Conservation (phyloP, 1,284 basidiomycete species). For the Marasmius oreades region DNA sequence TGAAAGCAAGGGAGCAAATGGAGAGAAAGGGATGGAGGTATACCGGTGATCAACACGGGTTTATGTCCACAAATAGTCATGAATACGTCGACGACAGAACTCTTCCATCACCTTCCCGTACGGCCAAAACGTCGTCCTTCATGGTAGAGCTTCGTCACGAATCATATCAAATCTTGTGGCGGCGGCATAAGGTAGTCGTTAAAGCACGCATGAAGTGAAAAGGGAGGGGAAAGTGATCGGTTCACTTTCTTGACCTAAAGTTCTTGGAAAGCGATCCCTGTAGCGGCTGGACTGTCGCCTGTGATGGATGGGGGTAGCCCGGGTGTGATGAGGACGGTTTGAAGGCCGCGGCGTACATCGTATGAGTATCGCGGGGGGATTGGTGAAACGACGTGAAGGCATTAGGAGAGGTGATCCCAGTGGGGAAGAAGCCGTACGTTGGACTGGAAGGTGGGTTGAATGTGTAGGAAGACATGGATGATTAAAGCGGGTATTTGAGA, state of each 20-base stretch:
- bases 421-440: slow-evolving; percentile 60
- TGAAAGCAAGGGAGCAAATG: background rate
- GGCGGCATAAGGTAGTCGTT: background rate
- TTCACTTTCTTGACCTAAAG: background rate
- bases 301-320: slow-evolving; percentile 16
- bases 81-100: too few species aligned
- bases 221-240: background rate
- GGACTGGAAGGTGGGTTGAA: slow-evolving; percentile 44
- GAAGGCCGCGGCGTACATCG: slow-evolving; percentile 58
- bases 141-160: too few species aligned
- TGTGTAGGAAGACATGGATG: slow-evolving; percentile 43
- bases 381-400: slow-evolving; percentile 62
- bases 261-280: slow-evolving; percentile 3
- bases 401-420: slow-evolving; percentile 54
- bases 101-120: background rate
- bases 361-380: slow-evolving; percentile 62
- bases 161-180: background rate
- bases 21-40: background rate
- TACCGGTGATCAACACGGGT: background rate
- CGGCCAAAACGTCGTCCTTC: too few species aligned
- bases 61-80: background rate
- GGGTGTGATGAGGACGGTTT: slow-evolving; percentile 25
- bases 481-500: slow-evolving; percentile 9
- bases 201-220: background rate
- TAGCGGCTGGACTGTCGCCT: slow-evolving; percentile 14